These are phyloP conservation scores for Tetrapisispora phaffii DNA, from an alignment of 805 yeast species.

Conservation along the genomic window DNA sequence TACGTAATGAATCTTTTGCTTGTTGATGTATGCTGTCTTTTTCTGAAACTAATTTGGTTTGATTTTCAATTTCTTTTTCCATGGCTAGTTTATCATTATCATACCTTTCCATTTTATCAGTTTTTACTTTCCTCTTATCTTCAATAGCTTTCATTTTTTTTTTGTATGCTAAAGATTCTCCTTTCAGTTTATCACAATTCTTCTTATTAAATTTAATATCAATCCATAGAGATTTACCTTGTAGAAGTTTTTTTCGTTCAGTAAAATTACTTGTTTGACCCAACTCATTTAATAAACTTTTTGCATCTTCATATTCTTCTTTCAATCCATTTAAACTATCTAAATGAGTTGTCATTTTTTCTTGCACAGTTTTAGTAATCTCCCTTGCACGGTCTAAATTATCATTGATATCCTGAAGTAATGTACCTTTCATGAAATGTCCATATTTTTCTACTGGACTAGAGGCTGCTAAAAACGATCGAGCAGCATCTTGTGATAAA, in stretches of 20 bases:
- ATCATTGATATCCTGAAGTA: constrained; percentile 53
- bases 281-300: constrained; percentile 32
- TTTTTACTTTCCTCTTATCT: constrained; percentile 13
- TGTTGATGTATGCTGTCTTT: constrained; percentile 14
- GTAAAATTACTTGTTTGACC: constrained; percentile 34
- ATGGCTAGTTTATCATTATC: constrained; percentile 12
- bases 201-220: constrained; percentile 25
- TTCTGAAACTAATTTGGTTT: constrained; percentile 9
- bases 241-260: constrained; percentile 31
- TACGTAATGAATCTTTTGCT: constrained; percentile 10
- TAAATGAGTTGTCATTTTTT: constrained; percentile 32
- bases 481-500: constrained; percentile 87
- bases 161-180: constrained; percentile 11
- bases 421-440: constrained; percentile 73
- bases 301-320: constrained; percentile 35
- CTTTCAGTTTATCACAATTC: constrained; percentile 12
- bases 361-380: constrained; percentile 31
- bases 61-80: constrained; percentile 11
- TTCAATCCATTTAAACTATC: constrained; percentile 33
- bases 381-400: constrained; percentile 38
- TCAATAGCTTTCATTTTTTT: constrained; percentile 13
- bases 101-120: constrained; percentile 23
- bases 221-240: constrained; percentile 44
- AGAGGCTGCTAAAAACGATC: constrained; percentile 74
- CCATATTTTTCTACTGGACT: constrained; percentile 62